Conservation (phyloP, 2,329 filamentous ascomycete species). For the Falciphora oryzae region DNA sequence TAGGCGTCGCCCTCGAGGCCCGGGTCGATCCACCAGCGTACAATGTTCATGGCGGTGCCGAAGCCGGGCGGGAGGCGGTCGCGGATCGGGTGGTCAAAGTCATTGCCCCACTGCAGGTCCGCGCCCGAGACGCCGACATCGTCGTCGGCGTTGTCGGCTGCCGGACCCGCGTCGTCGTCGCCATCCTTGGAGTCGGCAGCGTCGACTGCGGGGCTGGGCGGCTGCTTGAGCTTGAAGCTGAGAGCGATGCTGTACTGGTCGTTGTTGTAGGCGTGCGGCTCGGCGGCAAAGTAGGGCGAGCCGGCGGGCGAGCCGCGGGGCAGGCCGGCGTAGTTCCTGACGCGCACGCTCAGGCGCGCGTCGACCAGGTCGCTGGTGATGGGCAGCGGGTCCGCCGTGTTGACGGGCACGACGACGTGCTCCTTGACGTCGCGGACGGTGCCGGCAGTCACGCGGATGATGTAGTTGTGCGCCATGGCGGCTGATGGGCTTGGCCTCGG, state of each 20-base stretch:
- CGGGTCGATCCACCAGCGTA: slow-evolving; percentile 88
- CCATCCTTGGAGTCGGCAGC: slow-evolving; percentile 15
- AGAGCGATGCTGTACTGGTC: slow-evolving; percentile 87
- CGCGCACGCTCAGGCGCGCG: slow-evolving; percentile 66
- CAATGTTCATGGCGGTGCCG: slow-evolving; percentile 74
- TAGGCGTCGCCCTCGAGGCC: slow-evolving; percentile 87
- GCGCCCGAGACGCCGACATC: slow-evolving; percentile 54
- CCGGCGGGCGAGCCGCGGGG: slow-evolving; percentile 62
- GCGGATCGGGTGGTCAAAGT: slow-evolving; percentile 87
- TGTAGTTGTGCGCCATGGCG: slow-evolving; percentile 64
- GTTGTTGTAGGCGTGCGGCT: slow-evolving; percentile 56
- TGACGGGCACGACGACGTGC: slow-evolving; percentile 73
- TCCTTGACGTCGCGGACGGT: slow-evolving; percentile 64
- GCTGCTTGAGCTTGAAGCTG: slow-evolving; percentile 64
- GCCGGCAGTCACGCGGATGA: slow-evolving; percentile 77
- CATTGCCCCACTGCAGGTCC: slow-evolving; percentile 87
- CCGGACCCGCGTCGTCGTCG: slow-evolving; percentile 17
- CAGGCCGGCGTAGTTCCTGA: slow-evolving; percentile 64
- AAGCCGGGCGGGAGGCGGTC: slow-evolving; percentile 84
- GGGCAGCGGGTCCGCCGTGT: slow-evolving; percentile 54
- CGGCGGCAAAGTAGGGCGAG: slow-evolving; percentile 70
- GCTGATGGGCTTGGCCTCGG: not conserved
- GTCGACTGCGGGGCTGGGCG: slow-evolving; percentile 14
- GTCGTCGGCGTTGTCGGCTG: slow-evolving; percentile 13
- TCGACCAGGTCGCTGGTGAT: slow-evolving; percentile 61